Evolutionary conservation across 2,329 filamentous ascomycete species (phyloP), one percentile per base, ranked within the genome.

Genomic region (Cordyceps cicadae): DNA sequence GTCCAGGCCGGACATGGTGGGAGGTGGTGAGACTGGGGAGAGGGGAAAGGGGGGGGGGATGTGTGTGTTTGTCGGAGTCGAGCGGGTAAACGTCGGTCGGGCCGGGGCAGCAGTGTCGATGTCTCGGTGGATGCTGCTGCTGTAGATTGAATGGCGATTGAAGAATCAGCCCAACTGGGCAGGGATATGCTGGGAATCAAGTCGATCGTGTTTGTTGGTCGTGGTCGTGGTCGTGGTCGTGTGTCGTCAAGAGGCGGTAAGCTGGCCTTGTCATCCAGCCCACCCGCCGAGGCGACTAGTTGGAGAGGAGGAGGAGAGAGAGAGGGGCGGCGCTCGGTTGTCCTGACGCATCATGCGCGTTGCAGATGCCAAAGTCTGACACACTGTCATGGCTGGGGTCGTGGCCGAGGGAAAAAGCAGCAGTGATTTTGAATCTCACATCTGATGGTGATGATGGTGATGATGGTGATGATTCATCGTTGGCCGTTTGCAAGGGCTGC

Each of bases 1-100:
- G 69, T 84, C 76, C 70, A 79, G 73, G 67, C 80, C 81, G 64
- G 82, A 85, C 82, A 85, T 85, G 21, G 32, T 32, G 54, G n/a
- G 29, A 2, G 24, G 29, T 29, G 29, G 29, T 29, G 34, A 34
- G 5, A 24, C 26, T 6, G 6, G 21, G 15, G 21, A 37, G 19
- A n/a, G n/a, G n/a, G n/a, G 19, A 21, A 11, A 3, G 43, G 17
- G 17, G 3, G n/a, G 5, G 8, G 1, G 43, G 17, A 6, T 43
- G 14, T 7, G 43, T 21, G 4, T 21, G 43, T 19, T 21, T 7
- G 29, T 29, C 3, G 29, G 29, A 29, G 29, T 29, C 29, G 29
- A 29, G 29, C 29, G 29, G 29, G 29, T 29, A 29, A 29, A 29
- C 29, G 29, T 29, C 29, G 24, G 24, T 24, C 24, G 3, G 24